Evolutionary conservation across 2,329 filamentous ascomycete genomes (phyloP), one percentile per base, ranked within the genome.

Genomic region (Hawksworthiomyces lignivorus): DNA sequence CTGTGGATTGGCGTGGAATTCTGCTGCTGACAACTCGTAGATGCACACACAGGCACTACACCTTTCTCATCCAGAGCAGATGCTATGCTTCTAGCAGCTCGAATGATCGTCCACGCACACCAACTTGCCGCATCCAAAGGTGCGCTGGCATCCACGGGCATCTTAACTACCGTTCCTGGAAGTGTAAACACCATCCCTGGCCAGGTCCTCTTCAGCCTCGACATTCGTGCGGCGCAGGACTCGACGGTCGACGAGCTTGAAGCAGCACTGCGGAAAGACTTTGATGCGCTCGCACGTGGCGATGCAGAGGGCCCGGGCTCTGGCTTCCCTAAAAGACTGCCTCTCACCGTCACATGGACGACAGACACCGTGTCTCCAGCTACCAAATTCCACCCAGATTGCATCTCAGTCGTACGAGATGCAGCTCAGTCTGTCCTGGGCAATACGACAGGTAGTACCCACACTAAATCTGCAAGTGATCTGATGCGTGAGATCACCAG

Each of bases 41-140:
- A 87, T 50, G 75, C 76, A 7, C 84, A 88, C 54, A 87, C 84
- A 0, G 84, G 84, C 1, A 87, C 84, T 0, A 89, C 84, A 0
- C 77, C 80, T 0, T 54, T 62, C 1, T 46, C 49, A 0, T 54
- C 55, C 0, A 45, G 59, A 8, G 55, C 52, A 8, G 59, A 62
- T 30, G 46, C 59, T 6, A 22, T 63, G 18, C 50, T 61, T 49
- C 8, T 49, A 46, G 17, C 82, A 80, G 0, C 77, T 0, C 77
- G 77, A 41, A 72, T 87, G 65, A 85, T 88, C 46, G 59, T 82
- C 0, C 72, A 77, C 44, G 77, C 75, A 1, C 75, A 84, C 54
- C 72, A 73, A 37, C 67, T 82, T 2, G 84, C 84, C 0, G 68
- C 70, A 3, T 64, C 69, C 17, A 65, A 77, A 47, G 65, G 65